Base-by-base conservation (phyloP, 495 filamentous ascomycete species). In the Gamarada debralockiae region DNA sequence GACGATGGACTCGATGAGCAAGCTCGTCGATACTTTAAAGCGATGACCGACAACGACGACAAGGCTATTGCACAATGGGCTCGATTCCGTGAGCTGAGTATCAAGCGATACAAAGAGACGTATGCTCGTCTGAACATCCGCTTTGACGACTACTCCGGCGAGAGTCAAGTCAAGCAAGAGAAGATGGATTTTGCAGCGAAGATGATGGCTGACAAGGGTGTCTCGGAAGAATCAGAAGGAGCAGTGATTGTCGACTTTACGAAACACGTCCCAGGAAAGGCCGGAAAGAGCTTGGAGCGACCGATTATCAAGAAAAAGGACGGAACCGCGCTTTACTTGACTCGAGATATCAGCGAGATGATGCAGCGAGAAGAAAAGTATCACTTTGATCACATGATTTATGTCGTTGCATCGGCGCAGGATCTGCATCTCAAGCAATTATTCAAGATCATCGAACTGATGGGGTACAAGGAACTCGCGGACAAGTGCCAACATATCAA, bases 61-160 rank as follows among this genome's bases (percentile, higher is more conserved):
- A 81, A 82, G 17, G 92, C 88, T 1, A 71, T 96, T 39, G 85
- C 82, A 36, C 72, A 86, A 52, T 98, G 93, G 93, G 79, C 80
- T 61, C 80, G 83, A 17, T 98, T 97, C 77, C 80, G 93, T 65
- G 87, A 95, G 39, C 77, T 98, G 40, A 91, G 86, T 70, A 97
- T 97, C 58, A 73, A 79, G 52, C 84, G 85, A 63, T 96, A 96
- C 72, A 84, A 88, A 68, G 71, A 82, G 58, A 89, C 89, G 3
- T 92, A 92, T 61, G 83, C 85, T 31, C 80, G 89, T 48, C 77
- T 93, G 17, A 97, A 96, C 70, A 97, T 98, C 64, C 76, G 83
- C 52, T 98, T 92, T 61, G 92, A 97, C 65, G 85, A 90, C 48
- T 98, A 98, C 74, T 87, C 86, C 29, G 92, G 92, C 29, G 93